Base-by-base conservation (phyloP, 1,284 basidiomycete genomes). In the Xerocomus amazonicus region DNA sequence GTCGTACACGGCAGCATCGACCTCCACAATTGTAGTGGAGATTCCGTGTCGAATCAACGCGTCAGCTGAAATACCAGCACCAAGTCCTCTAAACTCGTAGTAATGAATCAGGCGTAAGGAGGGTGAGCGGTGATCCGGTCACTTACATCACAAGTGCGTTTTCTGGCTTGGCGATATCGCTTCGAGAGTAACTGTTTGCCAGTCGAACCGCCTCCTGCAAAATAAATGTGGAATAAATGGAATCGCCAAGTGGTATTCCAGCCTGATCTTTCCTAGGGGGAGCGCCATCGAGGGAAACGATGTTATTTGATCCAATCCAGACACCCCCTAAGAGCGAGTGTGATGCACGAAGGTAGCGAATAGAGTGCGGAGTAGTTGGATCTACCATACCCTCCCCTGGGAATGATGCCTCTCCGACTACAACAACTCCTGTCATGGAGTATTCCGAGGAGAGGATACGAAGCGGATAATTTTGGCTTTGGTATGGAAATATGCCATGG, bases 241-340 rank as follows among this genome's bases (percentile, higher is more conserved):
- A 90, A 58, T 87, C 82, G 10, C 87, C 87, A 2, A 90, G 68
- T 4, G 70, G 71, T 5, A 69, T 72, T 3, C 81, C 80, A 44
- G 71, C 67, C 12, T 72, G 75, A 55, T 91, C 89, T 41, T 58
- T 56, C 64, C 73, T 60, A 27, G 73, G 72, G 29, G 66, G 56
- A 31, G 68, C 63, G 43, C 74, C 63, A 51, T 75, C 72, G 19
- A 79, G 54, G 8, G 72, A 70, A 16, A 69, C 61, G 7, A 79
- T 72, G 55, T 73, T 73, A 31, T 23, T 19, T 9, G 73, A 66
- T 14, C 78, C 79, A 19, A 84, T 79, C 94, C 94, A 97, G 40
- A 89, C 80, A 3, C 93, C 94, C 3, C 93, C 93, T 4, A 97
- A 73, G 17, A 97, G 74, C 3, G 90, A 92, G 67, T 96, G 92